Base-by-base conservation (phyloP, 164 flowering plant species). In the Chloranthus sessilifolius region DNA sequence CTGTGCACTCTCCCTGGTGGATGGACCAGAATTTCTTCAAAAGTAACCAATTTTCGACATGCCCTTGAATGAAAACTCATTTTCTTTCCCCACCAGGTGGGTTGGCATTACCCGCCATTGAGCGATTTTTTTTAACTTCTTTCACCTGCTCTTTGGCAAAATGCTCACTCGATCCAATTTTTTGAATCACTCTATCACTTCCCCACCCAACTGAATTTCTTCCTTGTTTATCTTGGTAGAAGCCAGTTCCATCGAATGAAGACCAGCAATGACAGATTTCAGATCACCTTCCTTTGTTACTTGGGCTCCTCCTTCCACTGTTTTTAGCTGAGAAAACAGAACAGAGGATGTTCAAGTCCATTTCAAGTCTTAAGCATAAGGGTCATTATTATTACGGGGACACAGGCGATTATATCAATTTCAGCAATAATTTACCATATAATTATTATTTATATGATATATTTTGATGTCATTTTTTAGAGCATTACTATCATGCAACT, bases 321-420 rank as follows among this genome's bases (percentile, higher is more conserved):
- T 9, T 27, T 47, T 47, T 47, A 5, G 33, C 61, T 48, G 47
- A 4, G n/a, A 53, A 41, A 16, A 41, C 36, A 28, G 11, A 20
- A 2, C 15, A 15, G 17, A 28, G 0, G 31, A 19, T 29, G 35
- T 15, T 27, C 14, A 16, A 19, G 16, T 11, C 6, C 4, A n/a
- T n/a, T n/a, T n/a, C n/a, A n/a, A n/a, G n/a, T n/a, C n/a, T n/a
- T n/a, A n/a, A n/a, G n/a, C n/a, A n/a, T n/a, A 7, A 21, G 23
- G 12, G 24, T 16, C 36, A 47, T 21, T 30, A 50, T 11, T 9
- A 38, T n/a, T n/a, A n/a, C n/a, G n/a, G n/a, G n/a, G n/a, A n/a
- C n/a, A n/a, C n/a, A n/a, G n/a, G n/a, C n/a, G n/a, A n/a, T n/a
- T n/a, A n/a, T n/a, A n/a, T n/a, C n/a, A n/a, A n/a, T n/a, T n/a